Conservation (phyloP, 1,284 basidiomycete species). For the Leccinum cinnamomeum region DNA sequence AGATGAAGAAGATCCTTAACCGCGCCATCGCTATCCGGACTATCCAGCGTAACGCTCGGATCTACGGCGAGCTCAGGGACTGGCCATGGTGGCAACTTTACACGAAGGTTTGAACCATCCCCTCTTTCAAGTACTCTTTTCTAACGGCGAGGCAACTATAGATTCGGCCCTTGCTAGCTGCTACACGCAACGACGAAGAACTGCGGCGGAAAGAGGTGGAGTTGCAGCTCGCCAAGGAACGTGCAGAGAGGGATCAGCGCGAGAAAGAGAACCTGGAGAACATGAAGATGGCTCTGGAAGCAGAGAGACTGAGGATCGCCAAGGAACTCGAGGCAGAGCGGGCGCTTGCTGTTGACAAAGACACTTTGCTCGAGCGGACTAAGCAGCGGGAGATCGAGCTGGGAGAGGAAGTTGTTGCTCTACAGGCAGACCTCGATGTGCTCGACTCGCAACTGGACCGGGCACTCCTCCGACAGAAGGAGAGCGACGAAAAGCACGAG, state of each 20-base stretch:
- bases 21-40: slow-evolving; percentile 89
- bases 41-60: slow-evolving; percentile 91
- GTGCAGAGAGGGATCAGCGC: slow-evolving; percentile 80
- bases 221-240: slow-evolving; percentile 77
- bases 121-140: background rate
- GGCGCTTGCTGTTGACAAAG: slow-evolving; percentile 80
- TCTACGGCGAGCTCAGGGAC: slow-evolving; percentile 86
- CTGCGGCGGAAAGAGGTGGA: slow-evolving; percentile 88
- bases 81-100: slow-evolving; percentile 99
- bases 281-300: slow-evolving; percentile 76
- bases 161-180: slow-evolving; percentile 90
- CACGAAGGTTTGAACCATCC: slow-evolving; percentile 62
- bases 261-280: slow-evolving; percentile 80
- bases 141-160: slow-evolving; percentile 31
- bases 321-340: slow-evolving; percentile 84
- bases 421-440: slow-evolving; percentile 83
- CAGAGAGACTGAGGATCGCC: slow-evolving; percentile 82
- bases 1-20: slow-evolving; percentile 95
- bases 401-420: slow-evolving; percentile 79
- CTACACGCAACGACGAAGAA: slow-evolving; percentile 92
- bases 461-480: slow-evolving; percentile 72
- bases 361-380: slow-evolving; percentile 70
- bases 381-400: slow-evolving; percentile 85
- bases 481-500: slow-evolving; percentile 76
- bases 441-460: slow-evolving; percentile 88